Evolutionary conservation across 805 yeast genomes (phyloP), one percentile per base, ranked within the genome.

Genomic region (Metschnikowia continentalis): DNA sequence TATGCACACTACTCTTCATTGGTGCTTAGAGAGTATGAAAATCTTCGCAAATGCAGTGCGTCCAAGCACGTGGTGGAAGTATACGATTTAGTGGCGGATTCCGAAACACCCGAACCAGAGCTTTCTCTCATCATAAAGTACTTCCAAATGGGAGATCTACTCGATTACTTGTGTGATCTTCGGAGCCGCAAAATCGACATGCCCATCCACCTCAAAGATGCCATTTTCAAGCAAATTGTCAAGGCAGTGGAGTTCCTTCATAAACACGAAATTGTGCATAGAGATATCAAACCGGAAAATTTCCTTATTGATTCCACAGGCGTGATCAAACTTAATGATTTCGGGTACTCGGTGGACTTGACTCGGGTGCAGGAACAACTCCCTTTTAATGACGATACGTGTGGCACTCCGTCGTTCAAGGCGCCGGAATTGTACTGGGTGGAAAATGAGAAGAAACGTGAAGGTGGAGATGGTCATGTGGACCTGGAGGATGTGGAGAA

Each of bases 201-300:
- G 2, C 54, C 71, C 1, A 41, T 64, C 11, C 65, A 69, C 43
- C 61, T 76, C 47, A 75, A 72, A 50, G 82, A 80, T 56, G 66
- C 69, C 17, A 58, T 78, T 1, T 80, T 79, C 62, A 73, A 73
- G 59, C 77, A 72, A 50, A 64, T 71, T n/a, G 70, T 75, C 15
- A 64, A 66, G 40, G 81, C 76, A 0, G 79, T 79, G 20, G 65
- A 70, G 44, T 75, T 61, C 49, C 60, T 80, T 17, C 84, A 80
- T 58, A 53, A 62, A 6, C 62, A 67, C 14, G 61, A 65, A 13
- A 71, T 80, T 3, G 76, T 69, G 7, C 84, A 80, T 57, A 56
- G 83, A 22, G 84, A 80, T 54, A 62, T 80, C 42, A 80, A 80
- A 56, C 83, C 84, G 2, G 84, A 80, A 52, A 80, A 80, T 60